Evolutionary conservation across 257 asterid genomes (phyloP).

Genomic region (Leptodermis oblonga): DNA sequence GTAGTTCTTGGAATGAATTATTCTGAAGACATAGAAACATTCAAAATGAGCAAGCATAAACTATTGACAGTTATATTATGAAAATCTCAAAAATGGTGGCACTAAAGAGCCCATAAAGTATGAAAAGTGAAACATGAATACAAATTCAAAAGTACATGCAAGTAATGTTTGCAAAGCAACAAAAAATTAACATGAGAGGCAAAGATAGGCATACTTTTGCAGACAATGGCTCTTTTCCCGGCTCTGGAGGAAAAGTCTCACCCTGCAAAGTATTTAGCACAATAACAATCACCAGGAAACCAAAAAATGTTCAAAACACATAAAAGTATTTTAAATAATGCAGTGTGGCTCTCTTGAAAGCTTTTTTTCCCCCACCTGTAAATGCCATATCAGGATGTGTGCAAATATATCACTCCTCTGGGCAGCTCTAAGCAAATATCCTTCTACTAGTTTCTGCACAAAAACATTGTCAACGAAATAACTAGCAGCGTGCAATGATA

Average conservation of each 20-base stretch:
- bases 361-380: slow-evolving; percentile 53
- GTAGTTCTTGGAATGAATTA: slow-evolving; percentile 61
- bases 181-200: slow-evolving; percentile 6
- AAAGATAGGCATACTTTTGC: slow-evolving; percentile 48
- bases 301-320: slow-evolving; percentile 19
- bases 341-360: slow-evolving; percentile 3
- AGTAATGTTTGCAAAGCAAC: neutral
- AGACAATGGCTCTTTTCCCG: slow-evolving; percentile 63
- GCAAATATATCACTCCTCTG: slow-evolving; percentile 94
- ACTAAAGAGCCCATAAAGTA: neutral
- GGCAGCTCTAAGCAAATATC: slow-evolving; percentile 97
- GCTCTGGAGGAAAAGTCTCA: slow-evolving; percentile 67
- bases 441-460: slow-evolving; percentile 92
- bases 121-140: neutral
- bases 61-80: neutral
- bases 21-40: slow-evolving; percentile 45
- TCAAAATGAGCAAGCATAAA: slow-evolving; percentile 12
- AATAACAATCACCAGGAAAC: slow-evolving; percentile 20
- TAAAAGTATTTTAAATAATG: neutral
- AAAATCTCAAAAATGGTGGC: neutral
- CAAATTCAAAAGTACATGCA: neutral
- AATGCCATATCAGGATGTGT: slow-evolving; percentile 97
- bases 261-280: slow-evolving; percentile 56
- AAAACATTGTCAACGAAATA: slow-evolving; percentile 1
- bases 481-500: too few relatives aligned